Base-by-base conservation (phyloP, 2,329 filamentous ascomycete species). In the Lachnellula cervina region DNA sequence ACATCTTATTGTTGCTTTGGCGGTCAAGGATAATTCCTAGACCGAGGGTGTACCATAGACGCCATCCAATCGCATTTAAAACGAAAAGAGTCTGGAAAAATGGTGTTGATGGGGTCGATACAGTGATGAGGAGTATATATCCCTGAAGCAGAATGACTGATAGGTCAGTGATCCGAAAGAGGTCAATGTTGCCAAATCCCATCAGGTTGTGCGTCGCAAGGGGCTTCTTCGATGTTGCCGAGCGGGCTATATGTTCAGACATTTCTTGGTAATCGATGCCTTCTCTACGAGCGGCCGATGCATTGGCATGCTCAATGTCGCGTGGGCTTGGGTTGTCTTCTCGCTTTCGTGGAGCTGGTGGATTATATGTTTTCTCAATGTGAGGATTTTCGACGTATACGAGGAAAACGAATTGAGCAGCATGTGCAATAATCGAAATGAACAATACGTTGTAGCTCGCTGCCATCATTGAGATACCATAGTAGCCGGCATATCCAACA, bases 371-470 rank as follows among this genome's bases (percentile, higher is more conserved):
- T 77, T 95, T 95, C 68, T 97, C 91, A 74, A 99, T 99, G 69
- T 99, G 94, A 51, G 94, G 94, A 68, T 95, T 96, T 75, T 99
- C 94, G 61, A 99, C 90, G 58, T 90, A 79, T 52, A 90, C 84
- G 62, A 99, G 80, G 76, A 99, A 99, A 58, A 87, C 87, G 72
- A 99, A 93, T 75, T 99, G 94, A 56, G 92, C 90, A 65, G 91
- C 84, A 75, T 99, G 94, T 59, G 93, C 94, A 68, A 95, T 75
- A 67, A 99, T 93, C 55, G 94, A 97, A 72, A 97, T 97, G 78
- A 96, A 92, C 49, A 99, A 81, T 56, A 99, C 93, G 68, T 93
- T 91, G 75, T 97, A 97, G 78, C 94, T 99, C 59, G 93, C 93
- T 47, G 91, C 92, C 87, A 99, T 95, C 76, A 97, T 87, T 58